Evolutionary conservation across 495 filamentous ascomycete genomes (phyloP).

Genomic region (Staphylotrichum tortipilum): DNA sequence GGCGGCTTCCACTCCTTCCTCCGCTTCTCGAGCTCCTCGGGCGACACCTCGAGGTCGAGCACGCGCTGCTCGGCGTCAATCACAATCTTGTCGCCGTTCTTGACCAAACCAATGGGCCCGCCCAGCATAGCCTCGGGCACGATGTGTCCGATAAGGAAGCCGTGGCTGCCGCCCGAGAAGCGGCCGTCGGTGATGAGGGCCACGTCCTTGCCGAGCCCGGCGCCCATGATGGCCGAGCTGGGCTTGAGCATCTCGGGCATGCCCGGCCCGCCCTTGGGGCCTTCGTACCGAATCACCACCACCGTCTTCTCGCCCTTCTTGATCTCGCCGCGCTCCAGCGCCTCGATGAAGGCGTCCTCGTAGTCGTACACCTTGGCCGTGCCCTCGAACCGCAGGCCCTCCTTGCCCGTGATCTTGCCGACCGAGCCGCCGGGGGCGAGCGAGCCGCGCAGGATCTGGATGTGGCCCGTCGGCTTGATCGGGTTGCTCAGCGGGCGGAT

Average conservation of each 20-base stretch:
- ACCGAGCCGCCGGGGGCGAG: constrained; percentile 88
- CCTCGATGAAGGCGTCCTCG: constrained; percentile 70
- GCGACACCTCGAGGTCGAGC: constrained; percentile 51
- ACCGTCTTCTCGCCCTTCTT: constrained; percentile 97
- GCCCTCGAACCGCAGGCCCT: constrained; percentile 80
- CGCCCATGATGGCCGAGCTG: constrained; percentile 74
- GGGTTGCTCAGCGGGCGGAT: constrained; percentile 87
- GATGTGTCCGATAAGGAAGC: constrained; percentile 71
- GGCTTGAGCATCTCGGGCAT: constrained; percentile 91
- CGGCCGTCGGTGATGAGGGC: constrained; percentile 72
- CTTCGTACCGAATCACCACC: constrained; percentile 94
- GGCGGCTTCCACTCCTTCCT: constrained; percentile 60
- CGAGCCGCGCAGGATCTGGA: constrained; percentile 89
- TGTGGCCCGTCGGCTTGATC: constrained; percentile 90
- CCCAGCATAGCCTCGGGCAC: constrained; percentile 64
- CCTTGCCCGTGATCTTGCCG: constrained; percentile 98
- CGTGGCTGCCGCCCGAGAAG: constrained; percentile 70
- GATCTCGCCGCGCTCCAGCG: constrained; percentile 72
- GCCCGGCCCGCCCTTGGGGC: constrained; percentile 69
- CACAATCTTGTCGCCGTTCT: constrained; percentile 58
- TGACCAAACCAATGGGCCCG: constrained; percentile 59
- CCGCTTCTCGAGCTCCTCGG: constrained; percentile 56
- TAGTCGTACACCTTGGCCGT: constrained; percentile 81
- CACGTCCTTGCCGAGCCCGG: constrained; percentile 73
- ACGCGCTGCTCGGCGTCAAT: constrained; percentile 62